These are phyloP conservation scores for Schrenkiella parvula DNA, from an alignment of 345 rosid genomes.

Conservation along the genomic window DNA sequence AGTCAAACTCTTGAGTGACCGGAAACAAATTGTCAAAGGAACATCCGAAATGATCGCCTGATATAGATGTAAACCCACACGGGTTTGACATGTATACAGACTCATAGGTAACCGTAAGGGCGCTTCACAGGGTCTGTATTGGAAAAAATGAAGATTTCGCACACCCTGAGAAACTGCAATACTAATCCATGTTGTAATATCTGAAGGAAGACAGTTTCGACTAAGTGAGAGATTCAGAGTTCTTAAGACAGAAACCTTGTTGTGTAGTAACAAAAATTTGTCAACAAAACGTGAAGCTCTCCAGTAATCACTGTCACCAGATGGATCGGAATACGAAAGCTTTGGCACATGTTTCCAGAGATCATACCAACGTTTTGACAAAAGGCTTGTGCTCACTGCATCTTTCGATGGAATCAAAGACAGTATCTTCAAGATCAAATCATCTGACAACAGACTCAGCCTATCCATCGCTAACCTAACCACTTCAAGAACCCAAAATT, in stretches of 20 bases:
- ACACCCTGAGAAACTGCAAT: slow-evolving; percentile 3
- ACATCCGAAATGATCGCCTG: neutral
- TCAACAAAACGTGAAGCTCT: slow-evolving; percentile 1
- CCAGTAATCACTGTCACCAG: neutral
- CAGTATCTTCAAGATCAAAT: neutral
- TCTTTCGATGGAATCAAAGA: neutral
- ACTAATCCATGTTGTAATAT: neutral
- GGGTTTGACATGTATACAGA: neutral
- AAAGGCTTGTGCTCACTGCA: slow-evolving; percentile 14
- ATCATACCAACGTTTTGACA: slow-evolving; percentile 9
- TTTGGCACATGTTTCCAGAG: slow-evolving; percentile 4
- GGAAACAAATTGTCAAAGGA: neutral
- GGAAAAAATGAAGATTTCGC: neutral
- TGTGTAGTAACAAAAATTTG: neutral
- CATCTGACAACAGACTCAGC: slow-evolving; percentile 6
- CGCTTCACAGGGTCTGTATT: too few species aligned
- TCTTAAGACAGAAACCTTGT: neutral
- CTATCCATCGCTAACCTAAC: slow-evolving; percentile 9
- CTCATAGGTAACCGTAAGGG: neutral
- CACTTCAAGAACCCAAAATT: too few species aligned
- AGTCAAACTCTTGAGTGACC: neutral
- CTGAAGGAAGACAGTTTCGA: neutral
- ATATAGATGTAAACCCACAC: neutral
- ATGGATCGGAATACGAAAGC: neutral
- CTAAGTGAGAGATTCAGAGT: neutral